Evolutionary conservation across 1,284 basidiomycete genomes (phyloP).

Genomic region (Ceratobasidium sp.): DNA sequence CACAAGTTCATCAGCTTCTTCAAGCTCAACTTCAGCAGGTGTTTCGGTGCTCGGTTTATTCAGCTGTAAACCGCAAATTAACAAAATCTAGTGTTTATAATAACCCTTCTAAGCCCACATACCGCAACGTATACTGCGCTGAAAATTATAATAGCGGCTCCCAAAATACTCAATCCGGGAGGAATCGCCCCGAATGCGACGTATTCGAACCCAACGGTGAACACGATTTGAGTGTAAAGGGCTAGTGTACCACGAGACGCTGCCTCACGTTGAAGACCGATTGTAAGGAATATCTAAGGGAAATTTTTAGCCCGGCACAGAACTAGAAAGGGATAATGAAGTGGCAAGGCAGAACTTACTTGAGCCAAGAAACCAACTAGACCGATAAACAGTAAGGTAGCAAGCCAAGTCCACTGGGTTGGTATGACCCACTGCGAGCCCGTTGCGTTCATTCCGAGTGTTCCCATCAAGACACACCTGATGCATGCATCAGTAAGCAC

Average conservation of each 20-base stretch:
- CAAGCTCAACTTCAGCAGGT: neutral
- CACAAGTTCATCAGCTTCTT: no score
- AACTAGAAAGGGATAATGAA: neutral
- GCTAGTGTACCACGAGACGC: conserved; percentile 73
- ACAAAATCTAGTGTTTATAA: no score
- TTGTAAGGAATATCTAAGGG: conserved; percentile 67
- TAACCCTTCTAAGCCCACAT: no score
- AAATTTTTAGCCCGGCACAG: neutral
- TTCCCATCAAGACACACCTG: conserved; percentile 7
- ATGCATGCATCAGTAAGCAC: neutral
- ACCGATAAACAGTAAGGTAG: conserved; percentile 44
- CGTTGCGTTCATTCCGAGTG: conserved; percentile 57
- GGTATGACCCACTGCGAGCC: conserved; percentile 13
- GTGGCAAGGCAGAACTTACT: conserved; percentile 22
- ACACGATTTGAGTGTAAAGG: conserved; percentile 75
- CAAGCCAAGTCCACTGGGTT: conserved; percentile 22
- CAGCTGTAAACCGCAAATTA: no score
- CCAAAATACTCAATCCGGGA: conserved; percentile 67
- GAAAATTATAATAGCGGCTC: conserved; percentile 70
- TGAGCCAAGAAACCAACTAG: conserved; percentile 49
- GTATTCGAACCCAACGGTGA: conserved; percentile 70
- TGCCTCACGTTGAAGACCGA: conserved; percentile 76
- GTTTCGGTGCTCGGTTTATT: no score
- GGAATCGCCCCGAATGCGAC: conserved; percentile 71
- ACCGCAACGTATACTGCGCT: conserved; percentile 47